Evolutionary conservation across 805 yeast species (phyloP), one percentile per base, ranked within the genome.

Genomic region (Kluyveromyces nonfermentans): DNA sequence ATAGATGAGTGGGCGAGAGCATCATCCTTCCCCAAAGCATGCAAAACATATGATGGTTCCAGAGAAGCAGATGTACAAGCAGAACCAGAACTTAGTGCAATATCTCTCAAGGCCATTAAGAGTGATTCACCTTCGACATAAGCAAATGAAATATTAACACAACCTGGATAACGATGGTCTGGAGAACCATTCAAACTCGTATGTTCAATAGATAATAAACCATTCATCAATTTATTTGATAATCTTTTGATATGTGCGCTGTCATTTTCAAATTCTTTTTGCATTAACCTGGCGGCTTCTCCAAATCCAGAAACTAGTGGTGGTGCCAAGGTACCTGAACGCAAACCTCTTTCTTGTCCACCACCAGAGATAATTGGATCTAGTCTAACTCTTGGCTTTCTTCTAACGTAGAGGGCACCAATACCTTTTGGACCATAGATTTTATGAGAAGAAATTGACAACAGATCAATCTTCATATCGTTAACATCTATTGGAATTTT

Each of bases 21-120:
- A 60, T 93, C 98, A 65, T 90, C 97, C 14, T 95, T 96, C 44
- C 98, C 98, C 39, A 93, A 72, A 0, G 98, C 97, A 56, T 89
- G 95, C 57, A 93, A 74, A 34, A 93, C 98, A 57, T 93, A 93
- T 6, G 96, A 87, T 10, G 98, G 98, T 66, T 93, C 98, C 59
- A 93, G 74, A 3, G 97, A 93, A 0, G 98, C 97, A 21, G 97
- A 90, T 3, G 98, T 93, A 74, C 98, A 93, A 3, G 98, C 98
- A 12, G 97, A 88, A 22, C 98, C 98, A 1, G 96, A 86, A 49
- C 94, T 82, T 52, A 93, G 73, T 0, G 98, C 98, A 59, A 93
- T 87, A 63, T 93, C 98, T 64, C 90, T 89, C 61, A 93, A 76
- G 1, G 97, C 98, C 98, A 93, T 93, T 57, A 93, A 72, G 55